Percentiles rank a stretch among this genome's conserved stretches.
phyloP scores from a whole-genome alignment of 2,329 filamentous ascomycete species.

The Sphaerulina populicola region DNA sequence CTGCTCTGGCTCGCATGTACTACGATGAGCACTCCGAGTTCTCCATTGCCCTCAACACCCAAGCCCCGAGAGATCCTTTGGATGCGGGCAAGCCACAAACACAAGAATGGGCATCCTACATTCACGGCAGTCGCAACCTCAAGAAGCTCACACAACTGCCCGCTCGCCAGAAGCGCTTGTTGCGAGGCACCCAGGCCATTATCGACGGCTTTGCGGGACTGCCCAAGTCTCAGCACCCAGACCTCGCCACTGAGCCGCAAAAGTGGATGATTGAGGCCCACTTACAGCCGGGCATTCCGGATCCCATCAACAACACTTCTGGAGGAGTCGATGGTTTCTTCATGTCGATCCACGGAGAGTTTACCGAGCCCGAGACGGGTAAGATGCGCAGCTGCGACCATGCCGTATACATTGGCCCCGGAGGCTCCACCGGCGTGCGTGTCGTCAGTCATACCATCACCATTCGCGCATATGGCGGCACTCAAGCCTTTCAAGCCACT shows the following conservation, averaged over 20 bases:
- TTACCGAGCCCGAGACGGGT: conserved; percentile 58
- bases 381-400: conserved; percentile 70
- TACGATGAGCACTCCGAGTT: conserved; percentile 72
- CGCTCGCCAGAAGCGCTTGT: conserved; percentile 57
- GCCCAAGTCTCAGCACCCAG: conserved; percentile 65
- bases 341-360: conserved; percentile 74
- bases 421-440: conserved; percentile 57
- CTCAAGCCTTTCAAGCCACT: conserved; percentile 42
- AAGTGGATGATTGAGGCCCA: conserved; percentile 82
- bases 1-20: conserved; percentile 53
- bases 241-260: conserved; percentile 55
- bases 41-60: conserved; percentile 63
- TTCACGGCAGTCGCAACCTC: conserved; percentile 71
- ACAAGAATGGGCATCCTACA: conserved; percentile 64
- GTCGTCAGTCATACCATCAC: conserved; percentile 74
- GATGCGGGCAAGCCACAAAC: conserved; percentile 32
- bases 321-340: conserved; percentile 68
- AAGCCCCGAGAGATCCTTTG: conserved; percentile 44
- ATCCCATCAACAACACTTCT: conserved; percentile 55
- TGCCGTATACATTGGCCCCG: conserved; percentile 62
- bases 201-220: conserved; percentile 60
- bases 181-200: conserved; percentile 58
- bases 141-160: conserved; percentile 56
- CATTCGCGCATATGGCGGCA: conserved; percentile 58
- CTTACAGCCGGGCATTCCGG: conserved; percentile 60